Evolutionary conservation across 139 green algal genomes (phyloP).

Genomic region (Tetraselmis chui): DNA sequence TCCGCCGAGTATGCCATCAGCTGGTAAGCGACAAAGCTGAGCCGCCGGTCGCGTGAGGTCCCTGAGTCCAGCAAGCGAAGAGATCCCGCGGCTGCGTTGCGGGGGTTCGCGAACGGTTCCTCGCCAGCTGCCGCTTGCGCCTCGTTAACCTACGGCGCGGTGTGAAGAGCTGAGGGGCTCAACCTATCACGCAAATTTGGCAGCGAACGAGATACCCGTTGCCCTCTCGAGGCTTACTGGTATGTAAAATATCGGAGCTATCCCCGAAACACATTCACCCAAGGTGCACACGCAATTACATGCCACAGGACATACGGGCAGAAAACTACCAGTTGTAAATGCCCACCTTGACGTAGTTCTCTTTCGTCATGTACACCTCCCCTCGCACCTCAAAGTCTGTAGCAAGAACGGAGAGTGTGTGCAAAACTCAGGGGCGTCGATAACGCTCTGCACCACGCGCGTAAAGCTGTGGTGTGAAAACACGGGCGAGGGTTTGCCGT

Average conservation of each 20-base stretch:
- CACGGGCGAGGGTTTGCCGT: not conserved
- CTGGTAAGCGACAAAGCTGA: slow-evolving; percentile 43
- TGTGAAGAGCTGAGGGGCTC: too few species aligned
- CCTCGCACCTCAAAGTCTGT: slow-evolving; percentile 40
- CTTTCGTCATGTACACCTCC: slow-evolving; percentile 38
- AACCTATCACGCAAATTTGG: too few species aligned
- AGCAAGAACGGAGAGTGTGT: too few species aligned
- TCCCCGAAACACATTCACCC: too few species aligned
- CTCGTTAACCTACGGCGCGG: slow-evolving; percentile 25
- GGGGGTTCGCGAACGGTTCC: slow-evolving; percentile 33
- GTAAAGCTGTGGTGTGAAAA: not conserved
- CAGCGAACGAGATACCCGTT: too few species aligned
- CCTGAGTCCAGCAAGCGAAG: slow-evolving; percentile 33
- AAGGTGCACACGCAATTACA: not conserved
- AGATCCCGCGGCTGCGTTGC: slow-evolving; percentile 40
- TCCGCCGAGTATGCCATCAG: not conserved
- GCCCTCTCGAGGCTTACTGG: too few species aligned
- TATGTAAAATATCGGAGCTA: not conserved
- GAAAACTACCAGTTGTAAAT: too few species aligned
- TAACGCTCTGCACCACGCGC: too few species aligned
- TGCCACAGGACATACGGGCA: too few species aligned
- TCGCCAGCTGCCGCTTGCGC: slow-evolving; percentile 7
- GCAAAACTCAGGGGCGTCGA: too few species aligned
- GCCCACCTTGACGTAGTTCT: slow-evolving; percentile 30
- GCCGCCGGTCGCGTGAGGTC: slow-evolving; percentile 17